phyloP scores from a whole-genome alignment of 805 yeast genomes.

The Torulaspora quercuum region DNA sequence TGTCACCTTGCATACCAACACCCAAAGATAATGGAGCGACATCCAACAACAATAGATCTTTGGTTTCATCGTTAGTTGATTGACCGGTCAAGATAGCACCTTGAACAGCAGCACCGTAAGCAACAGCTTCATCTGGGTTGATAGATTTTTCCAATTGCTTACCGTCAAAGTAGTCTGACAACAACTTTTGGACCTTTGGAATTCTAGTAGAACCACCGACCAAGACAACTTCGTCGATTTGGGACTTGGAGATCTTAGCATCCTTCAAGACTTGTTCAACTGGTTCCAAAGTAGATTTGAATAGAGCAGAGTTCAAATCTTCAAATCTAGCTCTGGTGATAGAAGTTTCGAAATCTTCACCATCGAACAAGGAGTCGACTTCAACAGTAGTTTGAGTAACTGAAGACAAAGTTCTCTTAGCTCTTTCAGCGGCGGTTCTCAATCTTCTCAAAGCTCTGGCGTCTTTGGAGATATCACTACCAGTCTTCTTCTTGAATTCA shows the following conservation, averaged over 20 bases:
- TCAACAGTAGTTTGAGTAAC: conserved; percentile 95
- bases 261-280: conserved; percentile 95
- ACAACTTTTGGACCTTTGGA: conserved; percentile 94
- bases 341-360: conserved; percentile 91
- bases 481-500: conserved; percentile 94
- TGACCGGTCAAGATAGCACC: conserved; percentile 97
- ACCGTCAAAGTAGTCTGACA: conserved; percentile 93
- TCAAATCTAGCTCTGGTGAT: conserved; percentile 98
- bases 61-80: conserved; percentile 85
- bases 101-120: conserved; percentile 99
- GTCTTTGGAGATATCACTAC: conserved; percentile 82
- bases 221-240: conserved; percentile 89
- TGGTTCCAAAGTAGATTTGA: conserved; percentile 91
- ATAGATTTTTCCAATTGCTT: conserved; percentile 94
- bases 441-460: conserved; percentile 97
- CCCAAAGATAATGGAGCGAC: conserved; percentile 98
- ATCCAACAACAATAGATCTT: conserved; percentile 92
- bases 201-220: conserved; percentile 99
- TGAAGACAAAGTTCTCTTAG: conserved; percentile 96
- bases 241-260: conserved; percentile 77
- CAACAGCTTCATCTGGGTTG: conserved; percentile 99
- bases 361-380: conserved; percentile 91
- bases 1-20: conserved; percentile 99
- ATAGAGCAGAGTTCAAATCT: conserved; percentile 87
- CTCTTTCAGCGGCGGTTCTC: conserved; percentile 98